Base-by-base conservation (phyloP, 495 filamentous ascomycete species). In the Elaphomyces granulatus region DNA sequence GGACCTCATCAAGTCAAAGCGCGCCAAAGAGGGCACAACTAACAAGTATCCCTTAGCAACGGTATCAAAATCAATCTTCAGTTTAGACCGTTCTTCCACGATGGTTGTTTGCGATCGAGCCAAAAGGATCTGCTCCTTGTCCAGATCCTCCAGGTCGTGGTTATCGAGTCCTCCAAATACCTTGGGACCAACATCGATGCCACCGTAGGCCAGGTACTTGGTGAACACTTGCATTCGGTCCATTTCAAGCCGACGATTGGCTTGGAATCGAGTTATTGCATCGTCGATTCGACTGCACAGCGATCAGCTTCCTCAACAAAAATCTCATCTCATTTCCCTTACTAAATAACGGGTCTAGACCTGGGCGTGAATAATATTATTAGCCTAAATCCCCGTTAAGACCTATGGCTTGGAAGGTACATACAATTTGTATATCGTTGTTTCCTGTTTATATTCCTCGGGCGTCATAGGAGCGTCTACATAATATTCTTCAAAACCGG, bases 151-250 rank as follows among this genome's bases (percentile, higher is more conserved):
- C 7, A 74, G 54, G 2, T 72, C 64, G 10, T 67, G 61, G 9
- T 70, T 49, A 20, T 67, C 68, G 17, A 73, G 44, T 4, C 77
- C 73, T 2, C 76, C 77, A 8, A 86, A 92, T 49, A 77, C 72
- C 37, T 81, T 82, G 1, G 60, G 70, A 0, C 67, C 70, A 12
- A 70, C 47, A 20, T 80, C 75, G 26, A 96, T 70, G 7, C 92
- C 92, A n/a, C 90, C 90, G 21, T 85, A 81, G 17, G 70, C 57
- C 17, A 96, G 68, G 47, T 87, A 95, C 40, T 79, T 80, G 41
- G 71, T 65, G 63, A 99, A 92, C 17, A 90, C 51, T 20, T 67
- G 61, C 16, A 68, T 59, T 38, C 75, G 71, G 2, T 67, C 55
- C 8, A 60, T 52, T 40, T 85, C 72, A 39, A 94, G 67, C 40